A percentile compares a stretch with the other conserved stretches of the same genome.
These are phyloP conservation scores for Tetrapisispora iriomotensis DNA, from an alignment of 805 yeast genomes.

Conservation along the genomic window DNA sequence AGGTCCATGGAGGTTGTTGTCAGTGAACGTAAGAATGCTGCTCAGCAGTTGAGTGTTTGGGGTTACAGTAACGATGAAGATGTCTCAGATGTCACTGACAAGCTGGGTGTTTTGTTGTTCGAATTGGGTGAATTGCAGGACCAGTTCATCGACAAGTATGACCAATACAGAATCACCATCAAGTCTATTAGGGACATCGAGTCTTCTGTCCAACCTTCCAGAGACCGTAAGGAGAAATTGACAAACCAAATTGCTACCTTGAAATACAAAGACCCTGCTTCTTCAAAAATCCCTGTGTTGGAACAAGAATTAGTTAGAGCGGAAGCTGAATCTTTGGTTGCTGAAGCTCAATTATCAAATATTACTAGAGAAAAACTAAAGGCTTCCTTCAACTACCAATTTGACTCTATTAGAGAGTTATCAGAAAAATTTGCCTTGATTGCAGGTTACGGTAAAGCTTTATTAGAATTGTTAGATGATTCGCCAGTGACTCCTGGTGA, in stretches of 20 bases:
- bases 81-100: slow-evolving; percentile 93
- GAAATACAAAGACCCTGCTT: slow-evolving; percentile 96
- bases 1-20: slow-evolving; percentile 89
- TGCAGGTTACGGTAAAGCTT: slow-evolving; percentile 98
- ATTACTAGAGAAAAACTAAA: slow-evolving; percentile 96
- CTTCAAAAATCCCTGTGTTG: slow-evolving; percentile 87
- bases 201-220: slow-evolving; percentile 94
- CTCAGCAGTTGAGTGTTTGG: slow-evolving; percentile 94
- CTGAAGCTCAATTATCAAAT: slow-evolving; percentile 97
- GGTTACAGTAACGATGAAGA: slow-evolving; percentile 98
- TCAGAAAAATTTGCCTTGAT: slow-evolving; percentile 93
- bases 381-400: slow-evolving; percentile 95
- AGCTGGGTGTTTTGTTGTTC: slow-evolving; percentile 88
- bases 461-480: slow-evolving; percentile 91
- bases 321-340: slow-evolving; percentile 97
- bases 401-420: slow-evolving; percentile 89
- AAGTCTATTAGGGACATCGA: slow-evolving; percentile 94
- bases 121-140: slow-evolving; percentile 98
- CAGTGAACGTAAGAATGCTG: slow-evolving; percentile 89
- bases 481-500: slow-evolving; percentile 98
- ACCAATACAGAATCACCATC: slow-evolving; percentile 92
- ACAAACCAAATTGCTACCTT: slow-evolving; percentile 96
- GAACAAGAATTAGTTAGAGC: slow-evolving; percentile 99
- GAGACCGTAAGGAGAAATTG: slow-evolving; percentile 95
- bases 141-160: slow-evolving; percentile 96